A percentile compares a stretch with the other conserved stretches of the same genome.
phyloP scores from a whole-genome alignment of 225 moss, liverwort and hornwort genomes.

The Anthoceros angustus region DNA sequence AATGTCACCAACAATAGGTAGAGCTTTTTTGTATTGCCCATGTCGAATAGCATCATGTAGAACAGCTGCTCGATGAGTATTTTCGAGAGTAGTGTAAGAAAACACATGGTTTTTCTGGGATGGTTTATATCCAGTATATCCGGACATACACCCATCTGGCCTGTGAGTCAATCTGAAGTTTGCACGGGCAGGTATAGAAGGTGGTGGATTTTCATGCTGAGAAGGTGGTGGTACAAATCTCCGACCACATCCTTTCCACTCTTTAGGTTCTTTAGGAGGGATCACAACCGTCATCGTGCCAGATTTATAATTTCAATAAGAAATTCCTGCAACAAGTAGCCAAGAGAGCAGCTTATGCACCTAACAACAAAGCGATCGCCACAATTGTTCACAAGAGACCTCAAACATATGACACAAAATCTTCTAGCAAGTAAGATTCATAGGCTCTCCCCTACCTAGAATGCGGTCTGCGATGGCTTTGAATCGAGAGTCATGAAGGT shows the following conservation, averaged over 20 bases:
- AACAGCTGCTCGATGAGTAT: neutral
- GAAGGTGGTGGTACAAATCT: neutral
- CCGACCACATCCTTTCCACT: neutral
- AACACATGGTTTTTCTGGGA: constrained; percentile 1
- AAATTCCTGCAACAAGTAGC: too few relatives aligned
- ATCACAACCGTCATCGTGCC: neutral
- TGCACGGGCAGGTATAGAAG: neutral
- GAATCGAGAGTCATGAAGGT: too few relatives aligned
- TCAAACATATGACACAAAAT: too few relatives aligned
- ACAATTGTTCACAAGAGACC: too few relatives aligned
- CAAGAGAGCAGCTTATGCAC: too few relatives aligned
- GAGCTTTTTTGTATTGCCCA: neutral
- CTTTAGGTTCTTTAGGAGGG: neutral
- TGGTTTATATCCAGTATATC: neutral
- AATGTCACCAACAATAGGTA: neutral
- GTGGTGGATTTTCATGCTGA: constrained; percentile 2
- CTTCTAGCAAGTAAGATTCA: too few relatives aligned
- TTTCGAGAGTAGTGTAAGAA: neutral
- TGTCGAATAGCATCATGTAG: neutral
- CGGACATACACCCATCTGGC: neutral
- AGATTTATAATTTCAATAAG: neutral
- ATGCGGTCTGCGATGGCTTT: too few relatives aligned
- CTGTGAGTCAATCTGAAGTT: neutral
- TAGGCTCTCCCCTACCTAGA: too few relatives aligned
- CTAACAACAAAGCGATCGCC: too few relatives aligned